Evolutionary conservation across 331 rosid species (phyloP).

Genomic region (Quercus phellos): DNA sequence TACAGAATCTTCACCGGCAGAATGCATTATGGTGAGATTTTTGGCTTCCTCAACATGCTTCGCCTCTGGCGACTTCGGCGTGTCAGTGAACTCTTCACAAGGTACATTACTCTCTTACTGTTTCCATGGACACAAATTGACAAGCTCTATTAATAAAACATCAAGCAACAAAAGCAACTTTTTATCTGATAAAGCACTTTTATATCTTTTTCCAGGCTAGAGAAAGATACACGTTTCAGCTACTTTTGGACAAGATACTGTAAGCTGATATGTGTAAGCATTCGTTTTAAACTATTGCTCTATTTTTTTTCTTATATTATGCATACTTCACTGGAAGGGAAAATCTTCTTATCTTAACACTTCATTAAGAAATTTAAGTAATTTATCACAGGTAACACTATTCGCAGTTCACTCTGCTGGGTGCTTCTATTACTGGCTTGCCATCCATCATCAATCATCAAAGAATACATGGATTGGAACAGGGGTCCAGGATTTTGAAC

Average conservation of each 20-base stretch:
- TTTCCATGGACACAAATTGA: not conserved
- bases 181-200: not conserved
- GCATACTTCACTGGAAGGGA: no score
- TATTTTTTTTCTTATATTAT: not conserved
- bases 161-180: not conserved
- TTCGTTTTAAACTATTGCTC: not conserved
- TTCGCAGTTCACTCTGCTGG: slow-evolving; percentile 85
- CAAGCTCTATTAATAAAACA: not conserved
- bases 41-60: slow-evolving; percentile 71
- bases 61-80: slow-evolving; percentile 86
- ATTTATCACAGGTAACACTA: slow-evolving; percentile 59
- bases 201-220: slow-evolving; percentile 46
- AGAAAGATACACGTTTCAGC: slow-evolving; percentile 80
- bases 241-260: slow-evolving; percentile 58
- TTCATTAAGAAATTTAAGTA: slow-evolving; percentile 5
- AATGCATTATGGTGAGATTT: slow-evolving; percentile 19
- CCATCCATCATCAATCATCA: slow-evolving; percentile 39
- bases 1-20: slow-evolving; percentile 43
- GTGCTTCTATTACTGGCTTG: slow-evolving; percentile 84
- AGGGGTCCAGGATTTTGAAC: slow-evolving; percentile 37
- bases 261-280: slow-evolving; percentile 74
- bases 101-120: slow-evolving; percentile 30
- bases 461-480: slow-evolving; percentile 71
- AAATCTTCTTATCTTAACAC: not conserved
- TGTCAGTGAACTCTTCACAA: slow-evolving; percentile 62